Conservation (phyloP, 2,329 filamentous ascomycete genomes). For the Scorias spongiosa region DNA sequence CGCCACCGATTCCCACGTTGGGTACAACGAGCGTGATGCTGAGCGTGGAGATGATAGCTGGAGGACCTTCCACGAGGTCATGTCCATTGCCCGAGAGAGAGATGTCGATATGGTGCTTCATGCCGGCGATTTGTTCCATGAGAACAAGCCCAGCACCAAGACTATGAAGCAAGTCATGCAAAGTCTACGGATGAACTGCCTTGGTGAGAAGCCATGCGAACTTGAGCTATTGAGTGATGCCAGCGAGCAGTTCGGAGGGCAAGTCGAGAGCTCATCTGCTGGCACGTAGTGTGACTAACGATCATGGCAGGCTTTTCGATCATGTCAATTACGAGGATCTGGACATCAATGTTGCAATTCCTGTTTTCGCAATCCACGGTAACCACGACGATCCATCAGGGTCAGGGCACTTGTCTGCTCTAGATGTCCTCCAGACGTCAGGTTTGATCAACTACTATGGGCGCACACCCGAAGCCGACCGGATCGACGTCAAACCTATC, state of each 20-base stretch:
- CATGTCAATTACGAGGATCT: slow-evolving; percentile 97
- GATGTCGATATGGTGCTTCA: slow-evolving; percentile 98
- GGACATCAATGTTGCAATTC: slow-evolving; percentile 93
- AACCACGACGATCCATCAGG: slow-evolving; percentile 98
- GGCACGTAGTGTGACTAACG: slow-evolving; percentile 2
- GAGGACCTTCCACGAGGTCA: slow-evolving; percentile 89
- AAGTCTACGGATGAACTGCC: slow-evolving; percentile 79
- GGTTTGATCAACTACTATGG: slow-evolving; percentile 95
- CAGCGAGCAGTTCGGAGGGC: slow-evolving; percentile 59
- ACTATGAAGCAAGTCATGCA: slow-evolving; percentile 97
- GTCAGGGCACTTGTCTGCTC: slow-evolving; percentile 77
- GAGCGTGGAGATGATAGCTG: slow-evolving; percentile 96
- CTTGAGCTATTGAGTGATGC: slow-evolving; percentile 90
- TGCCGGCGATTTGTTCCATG: slow-evolving; percentile 89
- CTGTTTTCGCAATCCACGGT: slow-evolving; percentile 94
- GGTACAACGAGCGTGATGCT: slow-evolving; percentile 83
- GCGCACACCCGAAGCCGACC: slow-evolving; percentile 78
- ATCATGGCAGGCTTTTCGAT: slow-evolving; percentile 47
- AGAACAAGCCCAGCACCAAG: slow-evolving; percentile 93
- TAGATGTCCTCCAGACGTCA: slow-evolving; percentile 81
- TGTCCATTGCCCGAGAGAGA: slow-evolving; percentile 69
- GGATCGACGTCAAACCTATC: slow-evolving; percentile 82
- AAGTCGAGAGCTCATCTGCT: slow-evolving; percentile 1
- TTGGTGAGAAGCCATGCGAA: slow-evolving; percentile 89
- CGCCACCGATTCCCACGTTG: slow-evolving; percentile 94